Evolutionary conservation across 768 basidiomycete species (phyloP).

Genomic region (Clavaria fumosa): DNA sequence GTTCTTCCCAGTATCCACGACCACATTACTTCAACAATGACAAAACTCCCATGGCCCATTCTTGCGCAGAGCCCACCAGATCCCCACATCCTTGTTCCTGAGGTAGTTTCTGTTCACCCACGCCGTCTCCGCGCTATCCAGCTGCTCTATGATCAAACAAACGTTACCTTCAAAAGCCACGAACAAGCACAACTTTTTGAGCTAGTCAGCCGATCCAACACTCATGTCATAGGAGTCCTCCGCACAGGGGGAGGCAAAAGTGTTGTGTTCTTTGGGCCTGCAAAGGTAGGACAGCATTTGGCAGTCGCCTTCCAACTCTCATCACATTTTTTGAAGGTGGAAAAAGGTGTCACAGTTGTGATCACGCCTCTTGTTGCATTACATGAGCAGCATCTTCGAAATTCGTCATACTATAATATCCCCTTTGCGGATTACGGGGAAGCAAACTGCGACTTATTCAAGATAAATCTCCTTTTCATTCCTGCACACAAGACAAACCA

Average conservation of each 20-base stretch:
- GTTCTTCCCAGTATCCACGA: no score
- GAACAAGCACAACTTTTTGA: background rate
- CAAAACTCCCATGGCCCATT: no score
- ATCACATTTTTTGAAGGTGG: background rate
- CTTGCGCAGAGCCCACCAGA: no score
- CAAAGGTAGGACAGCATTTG: no score
- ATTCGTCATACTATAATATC: background rate
- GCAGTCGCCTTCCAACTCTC: no score
- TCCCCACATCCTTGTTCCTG: no score
- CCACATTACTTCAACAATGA: no score
- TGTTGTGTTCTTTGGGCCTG: background rate
- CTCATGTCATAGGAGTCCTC: background rate
- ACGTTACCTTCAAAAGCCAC: background rate
- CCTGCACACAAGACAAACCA: background rate
- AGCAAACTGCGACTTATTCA: background rate
- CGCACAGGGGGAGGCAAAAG: conserved; percentile 3
- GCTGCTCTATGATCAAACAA: background rate
- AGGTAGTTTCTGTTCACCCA: background rate
- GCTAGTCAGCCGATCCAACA: background rate
- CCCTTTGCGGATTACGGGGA: background rate
- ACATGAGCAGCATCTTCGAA: background rate
- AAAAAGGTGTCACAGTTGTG: conserved; percentile 1
- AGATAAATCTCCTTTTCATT: background rate
- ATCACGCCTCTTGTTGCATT: background rate
- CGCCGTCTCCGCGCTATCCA: background rate